Evolutionary conservation across 805 yeast species (phyloP).

Genomic region (Millerago galiae): DNA sequence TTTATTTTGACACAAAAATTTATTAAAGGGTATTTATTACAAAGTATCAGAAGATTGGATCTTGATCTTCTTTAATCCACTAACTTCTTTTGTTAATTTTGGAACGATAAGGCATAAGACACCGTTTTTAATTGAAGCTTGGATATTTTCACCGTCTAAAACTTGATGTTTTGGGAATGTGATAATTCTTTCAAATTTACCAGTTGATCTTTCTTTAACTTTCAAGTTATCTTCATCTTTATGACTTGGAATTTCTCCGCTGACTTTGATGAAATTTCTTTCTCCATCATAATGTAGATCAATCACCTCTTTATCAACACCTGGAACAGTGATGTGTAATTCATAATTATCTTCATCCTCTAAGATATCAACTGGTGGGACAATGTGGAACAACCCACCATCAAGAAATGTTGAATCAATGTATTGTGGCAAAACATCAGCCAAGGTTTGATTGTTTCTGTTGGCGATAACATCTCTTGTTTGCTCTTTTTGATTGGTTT

Average conservation of each 20-base stretch:
- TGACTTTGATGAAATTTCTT: constrained; percentile 34
- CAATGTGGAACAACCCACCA: constrained; percentile 15
- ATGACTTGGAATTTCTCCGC: constrained; percentile 37
- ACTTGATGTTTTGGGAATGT: constrained; percentile 29
- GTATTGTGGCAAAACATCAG: constrained; percentile 17
- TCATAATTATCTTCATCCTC: constrained; percentile 37
- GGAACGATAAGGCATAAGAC: constrained; percentile 33
- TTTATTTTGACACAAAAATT: too few relatives aligned
- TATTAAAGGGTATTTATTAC: neutral
- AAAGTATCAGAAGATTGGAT: neutral
- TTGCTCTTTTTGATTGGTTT: too few relatives aligned
- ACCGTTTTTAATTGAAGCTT: constrained; percentile 42
- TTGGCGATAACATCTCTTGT: too few relatives aligned
- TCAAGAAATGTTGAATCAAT: constrained; percentile 24
- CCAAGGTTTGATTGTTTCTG: too few relatives aligned
- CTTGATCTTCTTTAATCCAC: neutral
- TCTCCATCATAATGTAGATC: constrained; percentile 41
- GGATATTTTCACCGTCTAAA: constrained; percentile 37
- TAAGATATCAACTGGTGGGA: constrained; percentile 41
- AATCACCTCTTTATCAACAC: constrained; percentile 38
- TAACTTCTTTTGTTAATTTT: neutral
- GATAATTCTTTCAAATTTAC: constrained; percentile 37
- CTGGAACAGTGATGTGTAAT: constrained; percentile 40
- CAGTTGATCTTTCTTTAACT: constrained; percentile 30
- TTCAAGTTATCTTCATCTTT: constrained; percentile 21